A percentile compares a stretch with the other conserved stretches of the same genome.
Conservation (phyloP, 305 asterid genomes). For the Solanum chacoense region DNA sequence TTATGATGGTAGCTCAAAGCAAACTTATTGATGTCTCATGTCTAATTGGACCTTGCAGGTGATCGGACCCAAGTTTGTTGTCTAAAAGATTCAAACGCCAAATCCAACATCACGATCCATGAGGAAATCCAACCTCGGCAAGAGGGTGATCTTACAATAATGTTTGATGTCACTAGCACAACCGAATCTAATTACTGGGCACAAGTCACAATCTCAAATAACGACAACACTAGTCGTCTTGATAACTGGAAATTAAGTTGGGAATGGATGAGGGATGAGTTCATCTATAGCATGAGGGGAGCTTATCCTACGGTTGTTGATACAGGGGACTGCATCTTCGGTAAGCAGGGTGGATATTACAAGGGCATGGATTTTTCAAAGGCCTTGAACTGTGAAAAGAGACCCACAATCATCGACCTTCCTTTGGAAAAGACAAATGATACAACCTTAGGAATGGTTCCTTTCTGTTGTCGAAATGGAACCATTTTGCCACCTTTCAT, state of each 20-base stretch:
- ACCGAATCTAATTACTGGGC: slow-evolving; percentile 40
- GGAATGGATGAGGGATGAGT: slow-evolving; percentile 73
- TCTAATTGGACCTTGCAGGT: slow-evolving; percentile 7
- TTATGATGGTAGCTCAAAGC: background rate
- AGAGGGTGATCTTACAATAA: slow-evolving; percentile 48
- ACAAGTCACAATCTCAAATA: slow-evolving; percentile 51
- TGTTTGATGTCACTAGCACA: slow-evolving; percentile 46
- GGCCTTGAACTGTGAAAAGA: slow-evolving; percentile 36
- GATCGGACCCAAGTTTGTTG: slow-evolving; percentile 39
- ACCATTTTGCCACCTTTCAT: slow-evolving; percentile 45
- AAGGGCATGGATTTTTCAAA: slow-evolving; percentile 36
- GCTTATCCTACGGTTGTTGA: slow-evolving; percentile 46
- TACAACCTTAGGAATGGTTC: slow-evolving; percentile 39
- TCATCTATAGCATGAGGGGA: slow-evolving; percentile 58
- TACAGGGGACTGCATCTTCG: slow-evolving; percentile 46
- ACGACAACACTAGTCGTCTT: slow-evolving; percentile 39
- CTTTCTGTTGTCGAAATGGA: slow-evolving; percentile 66
- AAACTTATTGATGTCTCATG: background rate
- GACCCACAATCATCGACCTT: slow-evolving; percentile 63
- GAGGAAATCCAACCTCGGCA: slow-evolving; percentile 31
- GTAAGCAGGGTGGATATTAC: slow-evolving; percentile 39
- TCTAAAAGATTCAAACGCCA: slow-evolving; percentile 14
- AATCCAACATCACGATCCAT: slow-evolving; percentile 10
- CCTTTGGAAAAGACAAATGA: slow-evolving; percentile 49
- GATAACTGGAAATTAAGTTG: slow-evolving; percentile 53